Base-by-base conservation (phyloP, 169 alveolate genomes). In the Theileria luwenshuni region DNA sequence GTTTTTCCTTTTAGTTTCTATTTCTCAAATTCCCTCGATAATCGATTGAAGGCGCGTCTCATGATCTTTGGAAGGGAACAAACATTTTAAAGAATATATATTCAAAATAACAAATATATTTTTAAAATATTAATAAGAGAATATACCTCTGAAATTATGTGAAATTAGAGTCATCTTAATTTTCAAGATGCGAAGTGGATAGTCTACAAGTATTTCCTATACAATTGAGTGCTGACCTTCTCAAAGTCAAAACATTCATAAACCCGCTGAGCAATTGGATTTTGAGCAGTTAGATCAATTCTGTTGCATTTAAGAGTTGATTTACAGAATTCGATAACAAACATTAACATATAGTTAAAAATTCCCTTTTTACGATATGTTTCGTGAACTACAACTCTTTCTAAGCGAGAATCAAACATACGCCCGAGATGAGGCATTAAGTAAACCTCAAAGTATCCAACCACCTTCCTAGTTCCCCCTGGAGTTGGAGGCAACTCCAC, bases 361-460 rank as follows among this genome's bases (percentile, higher is more conserved):
- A 84, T 70, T 10, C 88, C 86, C 33, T 25, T 72, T 52, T 85
- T 85, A 38, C 93, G 79, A 74, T 88, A 84, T 27, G 45, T 23
- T n/a, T 84, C 84, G 75, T 80, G 64, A 12, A 85, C 80, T 15
- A 88, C 76, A 35, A 88, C 84, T 30, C 93, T 69, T 83, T 88
- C 93, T 41, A 88, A 60, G 19, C 93, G 76, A 47, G 90, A 83
- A 69, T 88, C 93, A 65, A 77, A 88, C 42, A 49, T 33, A 43
- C 93, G 76, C n/a, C 90, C 93, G 87, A 88, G 65, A 64, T 88
- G 93, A 30, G 90, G 90, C 69, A 88, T 33, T 54, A 71, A 59
- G 59, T 88, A 84, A 28, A 88, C 69, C 68, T 88, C 93, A 60
- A 79, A 51, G 70, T 88, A 88, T 10, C 90, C 93, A 15, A 88